Evolutionary conservation across 1,284 basidiomycete genomes (phyloP).

Genomic region (Marasmius tenuissimus): DNA sequence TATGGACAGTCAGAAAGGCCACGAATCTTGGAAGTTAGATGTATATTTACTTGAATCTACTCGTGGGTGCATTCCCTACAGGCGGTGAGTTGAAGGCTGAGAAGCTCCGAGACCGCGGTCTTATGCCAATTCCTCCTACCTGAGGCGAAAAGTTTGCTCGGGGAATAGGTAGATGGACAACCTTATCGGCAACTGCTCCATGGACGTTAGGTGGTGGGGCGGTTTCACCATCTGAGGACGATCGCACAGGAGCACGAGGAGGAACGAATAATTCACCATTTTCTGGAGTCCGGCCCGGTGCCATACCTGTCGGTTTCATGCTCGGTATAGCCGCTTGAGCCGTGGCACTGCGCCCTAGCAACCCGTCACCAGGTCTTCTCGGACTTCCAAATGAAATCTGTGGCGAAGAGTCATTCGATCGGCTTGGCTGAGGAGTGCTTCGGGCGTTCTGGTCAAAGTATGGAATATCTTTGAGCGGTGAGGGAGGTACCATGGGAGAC

Average conservation of each 20-base stretch:
- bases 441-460: background rate
- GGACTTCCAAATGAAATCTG: background rate
- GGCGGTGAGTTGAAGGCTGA: conserved; percentile 57
- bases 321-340: conserved; percentile 2
- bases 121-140: conserved; percentile 26
- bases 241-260: background rate
- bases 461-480: background rate
- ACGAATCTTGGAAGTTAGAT: conserved; percentile 6
- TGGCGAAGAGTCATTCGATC: background rate
- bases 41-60: conserved; percentile 35
- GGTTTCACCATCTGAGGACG: background rate
- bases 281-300: background rate
- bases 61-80: conserved; percentile 23
- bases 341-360: conserved; percentile 7
- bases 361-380: background rate
- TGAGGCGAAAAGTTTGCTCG: conserved; percentile 65
- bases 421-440: background rate
- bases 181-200: background rate
- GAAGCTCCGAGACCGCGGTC: conserved; percentile 74
- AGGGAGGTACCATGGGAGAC: background rate
- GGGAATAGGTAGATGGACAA: conserved; percentile 36
- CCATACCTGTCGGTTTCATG: background rate
- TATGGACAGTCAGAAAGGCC: background rate
- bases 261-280: background rate
- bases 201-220: background rate